phyloP scores from a whole-genome alignment of 1,284 basidiomycete species.

The Cryptococcus hybrid region DNA sequence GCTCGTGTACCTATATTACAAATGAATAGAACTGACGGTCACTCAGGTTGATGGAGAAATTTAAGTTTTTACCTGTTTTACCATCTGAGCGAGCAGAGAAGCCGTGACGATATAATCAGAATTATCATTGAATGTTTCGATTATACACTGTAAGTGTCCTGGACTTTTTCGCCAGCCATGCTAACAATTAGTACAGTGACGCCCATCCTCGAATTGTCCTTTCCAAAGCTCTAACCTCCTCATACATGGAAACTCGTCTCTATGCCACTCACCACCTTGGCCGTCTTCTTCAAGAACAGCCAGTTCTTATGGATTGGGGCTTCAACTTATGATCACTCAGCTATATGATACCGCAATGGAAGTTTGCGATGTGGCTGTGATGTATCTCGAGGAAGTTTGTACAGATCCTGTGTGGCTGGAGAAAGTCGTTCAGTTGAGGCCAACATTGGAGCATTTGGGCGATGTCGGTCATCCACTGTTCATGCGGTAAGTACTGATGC shows the following conservation, averaged over 20 bases:
- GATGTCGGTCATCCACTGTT: conserved; percentile 86
- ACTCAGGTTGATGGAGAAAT: conserved; percentile 77
- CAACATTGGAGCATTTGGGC: conserved; percentile 90
- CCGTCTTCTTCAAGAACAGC: conserved; percentile 54
- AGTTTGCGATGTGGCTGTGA: conserved; percentile 85
- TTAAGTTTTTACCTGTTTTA: conserved; percentile 92
- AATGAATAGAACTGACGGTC: not conserved
- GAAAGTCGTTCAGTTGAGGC: conserved; percentile 90
- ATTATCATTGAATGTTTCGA: conserved; percentile 90
- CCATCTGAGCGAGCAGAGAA: conserved; percentile 83
- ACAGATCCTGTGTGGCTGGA: conserved; percentile 78
- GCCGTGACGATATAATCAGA: conserved; percentile 87
- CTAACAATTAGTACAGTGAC: conserved; percentile 59
- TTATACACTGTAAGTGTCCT: conserved; percentile 68
- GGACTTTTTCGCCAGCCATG: not conserved
- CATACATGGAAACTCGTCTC: conserved; percentile 80
- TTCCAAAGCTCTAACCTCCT: conserved; percentile 90
- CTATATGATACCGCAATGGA: conserved; percentile 88
- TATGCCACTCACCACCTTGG: conserved; percentile 88
- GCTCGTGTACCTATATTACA: conserved; percentile 37
- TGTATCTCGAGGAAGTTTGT: conserved; percentile 85
- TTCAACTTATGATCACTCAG: conserved; percentile 88
- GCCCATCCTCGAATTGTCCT: conserved; percentile 88
- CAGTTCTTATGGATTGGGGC: conserved; percentile 72
- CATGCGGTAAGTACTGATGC: conserved; percentile 62